These are phyloP conservation scores for Pseudozyma sp. DNA, from an alignment of 1,284 basidiomycete genomes.

Conservation along the genomic window DNA sequence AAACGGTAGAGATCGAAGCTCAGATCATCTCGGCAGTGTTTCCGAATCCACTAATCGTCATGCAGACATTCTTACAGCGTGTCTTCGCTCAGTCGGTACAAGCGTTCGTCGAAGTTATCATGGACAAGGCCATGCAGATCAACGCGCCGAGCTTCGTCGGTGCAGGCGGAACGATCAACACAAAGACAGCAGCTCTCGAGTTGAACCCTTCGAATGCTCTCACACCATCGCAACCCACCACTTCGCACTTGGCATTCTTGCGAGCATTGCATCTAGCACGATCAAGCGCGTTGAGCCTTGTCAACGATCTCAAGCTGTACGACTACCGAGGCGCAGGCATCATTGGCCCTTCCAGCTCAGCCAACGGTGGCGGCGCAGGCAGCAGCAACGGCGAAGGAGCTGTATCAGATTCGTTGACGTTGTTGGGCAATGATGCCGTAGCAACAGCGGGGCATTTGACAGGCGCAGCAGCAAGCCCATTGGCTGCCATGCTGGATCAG, in stretches of 20 bases:
- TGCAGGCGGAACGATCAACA: conserved; percentile 31
- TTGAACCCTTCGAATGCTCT: conserved; percentile 10
- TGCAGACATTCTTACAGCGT: conserved; percentile 97
- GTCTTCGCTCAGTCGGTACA: conserved; percentile 91
- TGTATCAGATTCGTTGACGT: conserved; percentile 18
- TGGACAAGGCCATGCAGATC: conserved; percentile 63
- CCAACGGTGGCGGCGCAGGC: conserved; percentile 11
- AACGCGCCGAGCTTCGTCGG: conserved; percentile 40
- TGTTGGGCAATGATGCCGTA: conserved; percentile 39
- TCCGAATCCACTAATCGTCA: conserved; percentile 94
- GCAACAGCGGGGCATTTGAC: conserved; percentile 48
- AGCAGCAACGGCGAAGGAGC: conserved; percentile 10
- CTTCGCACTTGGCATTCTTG: conserved; percentile 79
- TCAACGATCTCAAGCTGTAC: conserved; percentile 92
- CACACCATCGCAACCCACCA: conserved; percentile 12
- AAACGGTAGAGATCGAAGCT: conserved; percentile 92
- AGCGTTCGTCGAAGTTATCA: conserved; percentile 66
- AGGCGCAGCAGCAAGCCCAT: conserved; percentile 47
- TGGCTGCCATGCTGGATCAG: conserved; percentile 84
- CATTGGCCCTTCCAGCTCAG: conserved; percentile 25
- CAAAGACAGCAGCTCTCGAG: conserved; percentile 37
- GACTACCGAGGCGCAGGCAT: conserved; percentile 75
- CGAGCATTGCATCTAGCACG: conserved; percentile 91
- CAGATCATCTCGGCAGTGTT: conserved; percentile 99
- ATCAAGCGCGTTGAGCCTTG: conserved; percentile 79